Conservation (phyloP, 495 filamentous ascomycete species). For the Talaromyces ruber region DNA sequence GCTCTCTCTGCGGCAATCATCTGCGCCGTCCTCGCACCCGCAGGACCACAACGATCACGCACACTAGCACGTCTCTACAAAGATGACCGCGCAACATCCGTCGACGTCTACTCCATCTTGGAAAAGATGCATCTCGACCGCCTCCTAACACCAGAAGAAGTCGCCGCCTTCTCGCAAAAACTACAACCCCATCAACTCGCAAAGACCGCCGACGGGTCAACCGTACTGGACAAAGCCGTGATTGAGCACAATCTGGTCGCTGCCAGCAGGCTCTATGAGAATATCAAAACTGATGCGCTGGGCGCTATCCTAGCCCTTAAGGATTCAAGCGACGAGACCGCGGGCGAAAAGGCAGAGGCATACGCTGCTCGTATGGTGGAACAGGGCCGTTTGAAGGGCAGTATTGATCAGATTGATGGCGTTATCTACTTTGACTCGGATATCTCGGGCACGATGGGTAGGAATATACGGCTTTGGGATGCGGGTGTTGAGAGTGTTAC, state of each 20-base stretch:
- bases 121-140: slow-evolving; percentile 98
- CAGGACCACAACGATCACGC: slow-evolving; percentile 75
- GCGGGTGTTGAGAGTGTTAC: slow-evolving; percentile 73
- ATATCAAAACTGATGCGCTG: slow-evolving; percentile 74
- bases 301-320: slow-evolving; percentile 64
- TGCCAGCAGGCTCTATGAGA: slow-evolving; percentile 77
- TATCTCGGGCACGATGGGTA: slow-evolving; percentile 39
- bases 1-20: slow-evolving; percentile 83
- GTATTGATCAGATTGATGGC: slow-evolving; percentile 90
- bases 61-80: slow-evolving; percentile 81
- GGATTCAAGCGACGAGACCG: slow-evolving; percentile 32
- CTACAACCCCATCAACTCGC: slow-evolving; percentile 85
- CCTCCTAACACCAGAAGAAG: slow-evolving; percentile 69
- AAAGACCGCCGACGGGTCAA: slow-evolving; percentile 76
- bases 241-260: slow-evolving; percentile 92
- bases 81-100: slow-evolving; percentile 70
- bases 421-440: slow-evolving; percentile 73
- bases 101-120: slow-evolving; percentile 78
- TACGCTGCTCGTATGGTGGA: slow-evolving; percentile 95
- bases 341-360: slow-evolving; percentile 75
- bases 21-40: slow-evolving; percentile 89
- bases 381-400: slow-evolving; percentile 74
- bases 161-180: slow-evolving; percentile 72
- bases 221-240: slow-evolving; percentile 89
- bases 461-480: slow-evolving; percentile 80